Evolutionary conservation across 1,284 basidiomycete species (phyloP), one percentile per base, ranked within the genome.

Genomic region (Trametes versicolor): DNA sequence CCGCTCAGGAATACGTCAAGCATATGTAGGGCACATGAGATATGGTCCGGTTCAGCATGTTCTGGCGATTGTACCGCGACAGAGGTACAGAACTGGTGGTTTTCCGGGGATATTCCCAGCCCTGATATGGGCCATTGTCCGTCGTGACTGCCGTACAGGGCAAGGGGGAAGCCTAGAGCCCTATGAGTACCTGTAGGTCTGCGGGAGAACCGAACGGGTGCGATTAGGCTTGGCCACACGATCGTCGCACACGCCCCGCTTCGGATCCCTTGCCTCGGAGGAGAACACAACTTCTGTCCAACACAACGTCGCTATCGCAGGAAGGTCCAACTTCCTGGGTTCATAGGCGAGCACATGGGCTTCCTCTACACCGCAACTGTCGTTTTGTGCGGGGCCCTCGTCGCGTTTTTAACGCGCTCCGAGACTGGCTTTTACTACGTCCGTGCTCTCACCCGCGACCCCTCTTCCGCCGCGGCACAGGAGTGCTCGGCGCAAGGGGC

Each of bases 401-500:
- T 13, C 34, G 60, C 32, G 4, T 55, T 39, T 52, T 41, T 61
- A 34, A 56, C 45, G 34, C 45, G 49, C 15, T 50, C 48, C 52
- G 52, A 36, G 49, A 4, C 37, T 12, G 51, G n/a, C 49, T 57
- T 58, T 49, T 37, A 43, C 29, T 37, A 49, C 41, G 49, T 58
- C 37, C 61, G 49, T 37, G 36, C 45, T 23, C 45, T 52, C 48
- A 59, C 56, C 32, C 68, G 75, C 15, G 67, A 75, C 37, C 51
- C 69, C 4, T 60, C 69, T 36, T 67, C 73, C 6, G 32, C 58
- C 9, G 66, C 48, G 39, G 71, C 74, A 4, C 47, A 67, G 19
- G 65, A 34, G 13, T 68, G 74, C n/a, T 65, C 64, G 23, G 64
- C 39, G 32, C 55, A 69, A 23, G 75, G 75, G 2, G 73, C 70